These are phyloP conservation scores for Talaromyces sp. DNA, from an alignment of 2,329 filamentous ascomycete species.

Conservation along the genomic window DNA sequence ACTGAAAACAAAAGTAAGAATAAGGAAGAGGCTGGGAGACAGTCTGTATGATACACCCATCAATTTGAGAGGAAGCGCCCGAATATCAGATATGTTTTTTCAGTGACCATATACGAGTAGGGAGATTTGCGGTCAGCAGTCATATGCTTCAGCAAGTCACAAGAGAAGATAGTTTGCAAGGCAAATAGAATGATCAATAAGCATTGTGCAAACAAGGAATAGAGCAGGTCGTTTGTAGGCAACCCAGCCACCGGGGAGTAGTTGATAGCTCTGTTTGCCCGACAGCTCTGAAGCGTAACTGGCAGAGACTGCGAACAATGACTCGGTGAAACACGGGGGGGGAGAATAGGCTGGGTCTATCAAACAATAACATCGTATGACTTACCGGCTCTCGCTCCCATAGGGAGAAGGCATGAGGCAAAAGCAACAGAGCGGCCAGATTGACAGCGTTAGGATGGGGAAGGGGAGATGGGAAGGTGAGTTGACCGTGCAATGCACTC, in stretches of 20 bases:
- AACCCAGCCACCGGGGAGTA: background rate
- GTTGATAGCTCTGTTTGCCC: background rate
- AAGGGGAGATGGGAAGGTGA: background rate
- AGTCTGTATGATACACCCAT: background rate
- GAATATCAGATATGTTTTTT: background rate
- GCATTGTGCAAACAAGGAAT: background rate
- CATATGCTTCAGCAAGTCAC: background rate
- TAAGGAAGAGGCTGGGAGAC: background rate
- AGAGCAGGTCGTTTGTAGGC: slow-evolving; percentile 1
- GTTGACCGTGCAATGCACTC: background rate
- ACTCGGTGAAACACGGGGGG: background rate
- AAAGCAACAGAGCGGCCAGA: slow-evolving; percentile 16
- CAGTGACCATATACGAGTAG: background rate
- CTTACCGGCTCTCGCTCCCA: slow-evolving; percentile 19
- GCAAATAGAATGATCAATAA: background rate
- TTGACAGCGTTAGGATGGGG: slow-evolving; percentile 4
- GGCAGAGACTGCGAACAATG: background rate
- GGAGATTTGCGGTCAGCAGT: background rate
- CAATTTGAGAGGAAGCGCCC: background rate
- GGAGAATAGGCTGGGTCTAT: background rate
- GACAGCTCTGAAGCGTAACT: background rate
- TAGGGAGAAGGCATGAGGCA: slow-evolving; percentile 19
- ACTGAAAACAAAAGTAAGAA: background rate
- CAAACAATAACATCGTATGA: slow-evolving; percentile 7
- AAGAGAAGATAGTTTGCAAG: background rate